Evolutionary conservation across 495 filamentous ascomycete species (phyloP).

Genomic region (Parmelia sp.): DNA sequence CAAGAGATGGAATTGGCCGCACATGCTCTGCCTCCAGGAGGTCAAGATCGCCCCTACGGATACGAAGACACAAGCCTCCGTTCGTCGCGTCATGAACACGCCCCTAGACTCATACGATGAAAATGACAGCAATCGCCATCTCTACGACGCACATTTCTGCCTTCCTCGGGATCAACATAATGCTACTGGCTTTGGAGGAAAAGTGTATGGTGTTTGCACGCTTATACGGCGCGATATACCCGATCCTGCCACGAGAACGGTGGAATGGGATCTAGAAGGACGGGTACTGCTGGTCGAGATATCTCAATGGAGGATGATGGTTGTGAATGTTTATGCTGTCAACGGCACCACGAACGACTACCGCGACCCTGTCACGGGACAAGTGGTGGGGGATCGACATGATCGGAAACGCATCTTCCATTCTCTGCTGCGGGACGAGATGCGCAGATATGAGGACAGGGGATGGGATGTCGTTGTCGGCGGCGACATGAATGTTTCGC

Average conservation of each 20-base stretch:
- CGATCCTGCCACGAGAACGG: constrained; percentile 25
- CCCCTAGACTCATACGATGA: constrained; percentile 3
- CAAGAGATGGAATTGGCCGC: constrained; percentile 40
- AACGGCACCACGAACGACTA: constrained; percentile 47
- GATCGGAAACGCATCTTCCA: constrained; percentile 46
- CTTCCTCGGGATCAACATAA: constrained; percentile 45
- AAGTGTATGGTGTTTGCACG: constrained; percentile 46
- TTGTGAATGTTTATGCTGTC: constrained; percentile 48
- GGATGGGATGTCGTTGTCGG: constrained; percentile 40
- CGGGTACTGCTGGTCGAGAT: constrained; percentile 41
- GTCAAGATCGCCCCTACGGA: constrained; percentile 43
- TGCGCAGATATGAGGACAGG: constrained; percentile 30
- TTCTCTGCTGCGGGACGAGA: constrained; percentile 35
- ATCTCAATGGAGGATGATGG: constrained; percentile 26
- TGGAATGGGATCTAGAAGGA: constrained; percentile 49
- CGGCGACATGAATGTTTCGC: constrained; percentile 47
- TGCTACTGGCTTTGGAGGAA: constrained; percentile 41
- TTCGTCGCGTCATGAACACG: constrained; percentile 34
- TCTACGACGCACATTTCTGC: constrained; percentile 39
- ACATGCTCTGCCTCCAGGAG: constrained; percentile 47
- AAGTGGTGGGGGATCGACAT: constrained; percentile 40
- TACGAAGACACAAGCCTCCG: constrained; percentile 28
- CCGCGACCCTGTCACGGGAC: constrained; percentile 35
- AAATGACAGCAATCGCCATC: constrained; percentile 17
- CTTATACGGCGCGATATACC: constrained; percentile 42